Evolutionary conservation across 805 yeast genomes (phyloP).

Genomic region (Debaryomyces maramus): DNA sequence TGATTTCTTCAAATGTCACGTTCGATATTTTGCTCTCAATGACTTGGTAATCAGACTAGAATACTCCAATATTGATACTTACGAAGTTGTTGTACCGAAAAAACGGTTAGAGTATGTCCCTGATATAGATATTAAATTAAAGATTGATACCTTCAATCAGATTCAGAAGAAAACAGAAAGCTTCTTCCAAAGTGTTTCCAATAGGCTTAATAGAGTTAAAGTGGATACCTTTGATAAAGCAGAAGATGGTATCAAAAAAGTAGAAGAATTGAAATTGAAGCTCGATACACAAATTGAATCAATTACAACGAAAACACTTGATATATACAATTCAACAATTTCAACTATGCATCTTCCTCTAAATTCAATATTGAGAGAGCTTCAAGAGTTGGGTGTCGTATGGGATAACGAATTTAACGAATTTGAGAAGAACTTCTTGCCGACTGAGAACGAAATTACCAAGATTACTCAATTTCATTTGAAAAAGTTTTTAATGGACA

Average conservation of each 20-base stretch:
- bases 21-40: conserved; percentile 79
- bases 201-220: conserved; percentile 74
- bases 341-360: conserved; percentile 69
- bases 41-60: conserved; percentile 79
- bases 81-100: conserved; percentile 78
- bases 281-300: conserved; percentile 51
- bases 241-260: conserved; percentile 62
- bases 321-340: conserved; percentile 52
- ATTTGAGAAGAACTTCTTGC: conserved; percentile 77
- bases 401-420: conserved; percentile 86
- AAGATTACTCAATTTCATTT: conserved; percentile 86
- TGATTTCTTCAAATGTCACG: conserved; percentile 78
- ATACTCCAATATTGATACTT: conserved; percentile 69
- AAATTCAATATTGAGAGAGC: conserved; percentile 64
- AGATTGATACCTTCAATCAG: conserved; percentile 57
- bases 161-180: conserved; percentile 52
- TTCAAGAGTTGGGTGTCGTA: conserved; percentile 78
- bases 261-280: conserved; percentile 56
- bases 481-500: conserved; percentile 67
- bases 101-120: conserved; percentile 72
- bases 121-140: conserved; percentile 63
- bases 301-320: conserved; percentile 47
- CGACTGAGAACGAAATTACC: conserved; percentile 90
- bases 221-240: conserved; percentile 68
- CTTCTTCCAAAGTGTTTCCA: conserved; percentile 73